These are phyloP conservation scores for Globisporangium nunn DNA, from an alignment of 352 stramenopile genomes.

Conservation along the genomic window DNA sequence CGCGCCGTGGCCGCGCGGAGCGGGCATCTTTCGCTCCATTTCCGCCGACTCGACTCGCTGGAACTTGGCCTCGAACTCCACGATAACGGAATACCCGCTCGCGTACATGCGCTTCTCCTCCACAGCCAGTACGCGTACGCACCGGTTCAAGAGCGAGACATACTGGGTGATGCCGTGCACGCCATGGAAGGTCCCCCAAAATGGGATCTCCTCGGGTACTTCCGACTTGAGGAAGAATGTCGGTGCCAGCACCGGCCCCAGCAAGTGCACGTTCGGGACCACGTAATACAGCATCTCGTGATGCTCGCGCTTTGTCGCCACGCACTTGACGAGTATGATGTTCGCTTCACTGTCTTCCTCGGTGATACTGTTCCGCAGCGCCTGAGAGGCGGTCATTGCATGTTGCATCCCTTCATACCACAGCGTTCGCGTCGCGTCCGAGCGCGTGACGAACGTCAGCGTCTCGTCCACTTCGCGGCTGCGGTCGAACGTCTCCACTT, in stretches of 20 bases:
- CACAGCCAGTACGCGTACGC: slow-evolving; percentile 45
- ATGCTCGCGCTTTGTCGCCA: slow-evolving; percentile 42
- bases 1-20: neutral
- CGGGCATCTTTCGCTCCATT: slow-evolving; percentile 9
- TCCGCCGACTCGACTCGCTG: slow-evolving; percentile 26
- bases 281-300: slow-evolving; percentile 35
- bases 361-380: slow-evolving; percentile 40
- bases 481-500: slow-evolving; percentile 69
- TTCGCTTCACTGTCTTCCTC: slow-evolving; percentile 60
- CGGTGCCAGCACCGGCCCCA: slow-evolving; percentile 43
- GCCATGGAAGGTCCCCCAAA: slow-evolving; percentile 72
- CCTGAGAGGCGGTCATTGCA: slow-evolving; percentile 36
- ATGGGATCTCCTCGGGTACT: slow-evolving; percentile 71
- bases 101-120: slow-evolving; percentile 60
- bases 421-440: slow-evolving; percentile 34
- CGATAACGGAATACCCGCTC: slow-evolving; percentile 68
- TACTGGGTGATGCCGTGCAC: slow-evolving; percentile 62
- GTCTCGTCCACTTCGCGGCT: slow-evolving; percentile 69
- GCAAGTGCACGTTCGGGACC: slow-evolving; percentile 50
- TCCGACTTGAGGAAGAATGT: slow-evolving; percentile 75
- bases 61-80: slow-evolving; percentile 70
- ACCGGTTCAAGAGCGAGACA: slow-evolving; percentile 56
- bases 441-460: slow-evolving; percentile 67
- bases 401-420: slow-evolving; percentile 63
- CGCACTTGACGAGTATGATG: slow-evolving; percentile 50